Base-by-base conservation (phyloP, 768 basidiomycete species). In the Ephemerocybe angulata region DNA sequence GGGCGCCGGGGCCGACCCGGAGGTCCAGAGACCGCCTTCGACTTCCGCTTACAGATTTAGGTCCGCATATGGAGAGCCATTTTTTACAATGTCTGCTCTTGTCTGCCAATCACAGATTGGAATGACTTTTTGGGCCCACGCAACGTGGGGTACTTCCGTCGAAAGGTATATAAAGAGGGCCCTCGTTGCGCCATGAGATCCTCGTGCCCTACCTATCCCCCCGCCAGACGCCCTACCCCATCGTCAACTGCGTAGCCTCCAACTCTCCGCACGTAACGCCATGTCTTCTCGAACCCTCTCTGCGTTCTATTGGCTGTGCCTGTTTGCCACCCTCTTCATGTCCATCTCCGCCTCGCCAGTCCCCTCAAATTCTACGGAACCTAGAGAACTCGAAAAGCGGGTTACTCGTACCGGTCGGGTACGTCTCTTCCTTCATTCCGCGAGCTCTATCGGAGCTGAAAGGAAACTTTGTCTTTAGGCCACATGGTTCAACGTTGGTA, bases 401-500 rank as follows among this genome's bases (percentile, higher is more conserved):
- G 60, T 71, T 38, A 77, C 80, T 0, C 84, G 77, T 61, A 63
- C 60, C 6, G 88, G 88, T 38, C 71, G 74, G 58, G 88, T 88
- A 65, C 58, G 82, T 58, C 53, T 52, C 24, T 22, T 35, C 12
- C 35, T 51, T 37, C 52, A 15, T 40, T 35, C 38, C 38, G 30
- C 53, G 42, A 44, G 46, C 43, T 15, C 3, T n/a, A n/a, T n/a
- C n/a, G n/a, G n/a, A n/a, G n/a, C n/a, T n/a, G n/a, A n/a, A n/a
- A n/a, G n/a, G n/a, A n/a, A n/a, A n/a, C n/a, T n/a, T n/a, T n/a
- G n/a, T n/a, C n/a, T n/a, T n/a, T 28, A 88, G 87, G 87, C 81
- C 37, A 90, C 87, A 30, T 90, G 79, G 80, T 90, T 80, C 65
- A 58, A 83, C 56, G 78, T 76, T 52, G 82, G 76, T 73, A 19